Evolutionary conservation across 176 grass and related monocot genomes (phyloP).

Genomic region (Carex myosuroides): DNA sequence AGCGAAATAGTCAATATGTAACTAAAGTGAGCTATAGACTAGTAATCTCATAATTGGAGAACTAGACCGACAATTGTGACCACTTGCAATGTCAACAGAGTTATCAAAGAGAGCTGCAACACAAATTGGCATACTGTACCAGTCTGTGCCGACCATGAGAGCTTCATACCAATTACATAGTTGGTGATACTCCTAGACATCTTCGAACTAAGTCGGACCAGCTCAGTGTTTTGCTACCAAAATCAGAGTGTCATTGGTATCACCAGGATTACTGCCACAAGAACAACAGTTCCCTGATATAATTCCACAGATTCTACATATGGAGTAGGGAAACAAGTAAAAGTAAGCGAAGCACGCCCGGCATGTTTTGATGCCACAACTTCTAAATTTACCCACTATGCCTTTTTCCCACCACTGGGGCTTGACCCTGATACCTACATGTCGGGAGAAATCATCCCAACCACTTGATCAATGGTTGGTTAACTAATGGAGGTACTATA

Average conservation of each 20-base stretch:
- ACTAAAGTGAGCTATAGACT: background rate
- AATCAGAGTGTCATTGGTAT: background rate
- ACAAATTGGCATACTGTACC: background rate
- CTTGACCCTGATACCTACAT: background rate
- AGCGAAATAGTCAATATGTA: background rate
- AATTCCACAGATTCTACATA: background rate
- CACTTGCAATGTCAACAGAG: background rate
- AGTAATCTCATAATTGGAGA: background rate
- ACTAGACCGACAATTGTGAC: background rate
- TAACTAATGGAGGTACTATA: slow-evolving; percentile 6
- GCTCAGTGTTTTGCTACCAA: background rate
- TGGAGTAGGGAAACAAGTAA: background rate
- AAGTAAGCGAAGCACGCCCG: background rate
- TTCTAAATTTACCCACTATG: background rate
- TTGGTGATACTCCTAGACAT: background rate
- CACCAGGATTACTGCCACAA: background rate
- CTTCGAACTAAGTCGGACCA: background rate
- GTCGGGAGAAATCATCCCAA: background rate
- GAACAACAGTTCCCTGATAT: background rate
- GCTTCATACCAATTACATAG: background rate
- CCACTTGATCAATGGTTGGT: background rate
- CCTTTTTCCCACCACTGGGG: background rate
- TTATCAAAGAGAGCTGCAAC: background rate
- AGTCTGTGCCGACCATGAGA: background rate
- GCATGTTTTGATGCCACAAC: background rate